phyloP scores from a whole-genome alignment of 345 rosid species.

The Carallia pectinifolia region DNA sequence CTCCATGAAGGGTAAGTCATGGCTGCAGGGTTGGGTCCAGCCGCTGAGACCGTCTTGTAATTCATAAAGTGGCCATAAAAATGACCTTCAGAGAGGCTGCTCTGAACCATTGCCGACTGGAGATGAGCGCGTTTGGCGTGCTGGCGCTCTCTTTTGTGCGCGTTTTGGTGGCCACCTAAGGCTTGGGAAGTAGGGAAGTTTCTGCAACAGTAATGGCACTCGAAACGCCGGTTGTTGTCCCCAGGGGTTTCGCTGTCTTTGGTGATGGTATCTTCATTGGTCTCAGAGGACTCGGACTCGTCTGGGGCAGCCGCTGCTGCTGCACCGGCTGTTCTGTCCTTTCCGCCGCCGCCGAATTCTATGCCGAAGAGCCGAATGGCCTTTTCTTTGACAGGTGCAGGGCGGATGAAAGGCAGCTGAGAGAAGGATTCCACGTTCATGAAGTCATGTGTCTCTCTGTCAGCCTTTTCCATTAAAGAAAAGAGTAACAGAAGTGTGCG shows the following conservation, averaged over 20 bases:
- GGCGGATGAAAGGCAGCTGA: conserved; percentile 54
- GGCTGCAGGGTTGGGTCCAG: too few species aligned
- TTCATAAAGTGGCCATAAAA: conserved; percentile 50
- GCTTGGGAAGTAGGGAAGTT: conserved; percentile 99
- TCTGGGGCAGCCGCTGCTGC: conserved; percentile 14
- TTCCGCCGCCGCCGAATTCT: conserved; percentile 45
- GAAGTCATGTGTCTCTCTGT: conserved; percentile 48
- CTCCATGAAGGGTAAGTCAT: too few species aligned
- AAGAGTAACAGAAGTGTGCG: too few species aligned
- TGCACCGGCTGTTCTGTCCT: not conserved
- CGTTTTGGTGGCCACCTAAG: conserved; percentile 98
- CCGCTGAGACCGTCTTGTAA: conserved; percentile 44
- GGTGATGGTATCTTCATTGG: conserved; percentile 29
- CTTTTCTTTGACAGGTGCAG: conserved; percentile 58
- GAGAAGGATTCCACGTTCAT: conserved; percentile 56
- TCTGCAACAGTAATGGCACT: conserved; percentile 92
- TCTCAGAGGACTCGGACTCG: conserved; percentile 33
- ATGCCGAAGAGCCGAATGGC: conserved; percentile 85
- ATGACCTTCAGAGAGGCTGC: conserved; percentile 48
- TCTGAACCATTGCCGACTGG: conserved; percentile 64
- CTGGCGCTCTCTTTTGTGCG: conserved; percentile 96
- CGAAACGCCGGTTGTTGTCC: conserved; percentile 66
- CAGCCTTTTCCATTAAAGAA: conserved; percentile 32
- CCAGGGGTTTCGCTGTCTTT: conserved; percentile 33
- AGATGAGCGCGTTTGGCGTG: conserved; percentile 83